Percentiles rank a stretch among this genome's conserved stretches.
Evolutionary conservation across 1,284 basidiomycete genomes (phyloP).

Genomic region (Psilocybe mexicana): DNA sequence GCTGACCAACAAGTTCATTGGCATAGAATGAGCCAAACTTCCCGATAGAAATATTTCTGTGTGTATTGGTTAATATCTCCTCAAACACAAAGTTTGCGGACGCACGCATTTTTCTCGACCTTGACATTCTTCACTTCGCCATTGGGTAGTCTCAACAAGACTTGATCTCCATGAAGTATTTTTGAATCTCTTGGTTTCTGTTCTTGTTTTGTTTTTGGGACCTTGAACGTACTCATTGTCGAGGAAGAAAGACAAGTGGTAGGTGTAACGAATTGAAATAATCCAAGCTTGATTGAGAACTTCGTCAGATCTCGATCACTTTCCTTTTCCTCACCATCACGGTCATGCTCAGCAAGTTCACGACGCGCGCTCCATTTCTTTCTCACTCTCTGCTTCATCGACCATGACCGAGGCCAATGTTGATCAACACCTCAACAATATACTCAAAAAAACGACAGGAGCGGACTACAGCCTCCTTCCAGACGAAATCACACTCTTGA

Average conservation of each 20-base stretch:
- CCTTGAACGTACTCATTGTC: constrained; percentile 27
- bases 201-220: constrained; percentile 22
- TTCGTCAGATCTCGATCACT: constrained; percentile 13
- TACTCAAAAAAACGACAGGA: constrained; percentile 27
- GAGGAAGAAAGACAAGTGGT: constrained; percentile 1
- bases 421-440: constrained; percentile 23
- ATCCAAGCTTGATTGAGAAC: too few relatives aligned
- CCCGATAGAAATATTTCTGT: constrained; percentile 66
- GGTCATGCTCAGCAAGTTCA: constrained; percentile 9
- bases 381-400: not conserved
- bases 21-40: constrained; percentile 74
- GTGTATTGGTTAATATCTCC: constrained; percentile 14
- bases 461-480: constrained; percentile 41
- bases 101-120: constrained; percentile 67
- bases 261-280: not conserved
- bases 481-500: constrained; percentile 55
- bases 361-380: not conserved
- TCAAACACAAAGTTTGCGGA: constrained; percentile 11
- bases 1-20: constrained; percentile 68
- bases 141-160: constrained; percentile 69
- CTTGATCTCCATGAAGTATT: constrained; percentile 62
- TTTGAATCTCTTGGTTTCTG: constrained; percentile 27
- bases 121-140: constrained; percentile 69
- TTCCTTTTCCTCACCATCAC: constrained; percentile 16
- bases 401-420: constrained; percentile 16